These are phyloP conservation scores for Avena sativa DNA, from an alignment of 176 grass and related monocot species.

Conservation along the genomic window DNA sequence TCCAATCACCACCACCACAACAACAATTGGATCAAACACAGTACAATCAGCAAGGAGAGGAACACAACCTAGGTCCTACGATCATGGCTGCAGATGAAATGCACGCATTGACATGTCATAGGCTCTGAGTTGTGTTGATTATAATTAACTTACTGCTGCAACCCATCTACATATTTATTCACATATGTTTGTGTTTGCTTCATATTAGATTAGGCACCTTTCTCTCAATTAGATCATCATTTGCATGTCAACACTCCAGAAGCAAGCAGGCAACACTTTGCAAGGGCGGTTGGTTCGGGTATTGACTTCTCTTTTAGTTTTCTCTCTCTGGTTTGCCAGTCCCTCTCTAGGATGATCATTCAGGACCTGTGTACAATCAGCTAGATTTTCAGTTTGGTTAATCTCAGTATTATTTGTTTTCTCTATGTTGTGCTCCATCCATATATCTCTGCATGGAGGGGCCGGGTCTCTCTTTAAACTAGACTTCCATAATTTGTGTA, in stretches of 20 bases:
- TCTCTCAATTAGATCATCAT: not conserved
- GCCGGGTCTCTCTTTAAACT: not conserved
- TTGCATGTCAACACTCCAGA: slow-evolving; percentile 28
- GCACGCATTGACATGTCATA: slow-evolving; percentile 36
- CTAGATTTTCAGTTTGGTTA: slow-evolving; percentile 21
- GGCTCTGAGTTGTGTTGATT: slow-evolving; percentile 48
- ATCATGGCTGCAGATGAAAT: slow-evolving; percentile 39
- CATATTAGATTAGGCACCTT: not conserved
- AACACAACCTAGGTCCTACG: slow-evolving; percentile 50
- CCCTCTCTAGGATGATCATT: slow-evolving; percentile 43
- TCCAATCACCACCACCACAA: slow-evolving; percentile 29
- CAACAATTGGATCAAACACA: not conserved
- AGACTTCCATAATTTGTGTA: slow-evolving; percentile 18
- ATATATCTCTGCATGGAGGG: slow-evolving; percentile 12
- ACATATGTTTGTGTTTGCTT: slow-evolving; percentile 5
- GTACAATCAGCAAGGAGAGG: not conserved
- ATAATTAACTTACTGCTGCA: not conserved
- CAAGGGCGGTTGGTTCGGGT: slow-evolving; percentile 95
- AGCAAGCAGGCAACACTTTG: slow-evolving; percentile 51
- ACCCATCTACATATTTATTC: not conserved
- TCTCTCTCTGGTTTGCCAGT: slow-evolving; percentile 49
- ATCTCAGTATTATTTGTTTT: slow-evolving; percentile 13
- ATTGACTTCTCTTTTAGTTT: slow-evolving; percentile 75
- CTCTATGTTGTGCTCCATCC: not conserved
- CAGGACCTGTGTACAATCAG: slow-evolving; percentile 32